A percentile compares a stretch with the other conserved stretches of the same genome.
Conservation (phyloP, 768 basidiomycete genomes). For the Chiua virens region DNA sequence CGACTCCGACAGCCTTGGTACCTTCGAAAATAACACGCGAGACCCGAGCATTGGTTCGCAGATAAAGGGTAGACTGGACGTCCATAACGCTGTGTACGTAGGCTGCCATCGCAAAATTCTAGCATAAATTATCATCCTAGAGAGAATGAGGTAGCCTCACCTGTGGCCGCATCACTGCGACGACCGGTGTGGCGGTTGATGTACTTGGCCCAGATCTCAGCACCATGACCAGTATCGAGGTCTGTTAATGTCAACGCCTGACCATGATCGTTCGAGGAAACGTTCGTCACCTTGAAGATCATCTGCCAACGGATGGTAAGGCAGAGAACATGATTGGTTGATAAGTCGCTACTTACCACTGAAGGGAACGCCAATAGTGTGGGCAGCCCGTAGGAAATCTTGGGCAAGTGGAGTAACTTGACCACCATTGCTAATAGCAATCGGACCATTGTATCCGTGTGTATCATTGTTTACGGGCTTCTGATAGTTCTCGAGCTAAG, state of each 20-base stretch:
- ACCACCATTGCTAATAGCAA: constrained; percentile 71
- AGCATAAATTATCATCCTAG: not conserved
- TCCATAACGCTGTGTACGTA: constrained; percentile 75
- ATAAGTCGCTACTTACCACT: constrained; percentile 45
- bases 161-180: constrained; percentile 70
- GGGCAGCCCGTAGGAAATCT: constrained; percentile 65
- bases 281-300: constrained; percentile 53
- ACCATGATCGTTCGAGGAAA: not conserved
- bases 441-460: constrained; percentile 73
- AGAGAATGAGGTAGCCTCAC: constrained; percentile 29
- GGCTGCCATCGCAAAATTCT: constrained; percentile 32
- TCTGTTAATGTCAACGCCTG: constrained; percentile 35
- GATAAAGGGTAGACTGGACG: constrained; percentile 62
- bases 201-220: constrained; percentile 78
- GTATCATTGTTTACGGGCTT: constrained; percentile 66
- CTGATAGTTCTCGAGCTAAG: constrained; percentile 72
- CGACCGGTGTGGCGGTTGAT: constrained; percentile 73
- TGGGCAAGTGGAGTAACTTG: constrained; percentile 62
- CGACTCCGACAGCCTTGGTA: constrained; percentile 68
- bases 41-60: constrained; percentile 66
- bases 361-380: constrained; percentile 61
- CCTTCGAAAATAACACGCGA: constrained; percentile 73
- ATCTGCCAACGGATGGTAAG: constrained; percentile 36
- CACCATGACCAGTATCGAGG: constrained; percentile 55
- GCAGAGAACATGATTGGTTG: not conserved